A percentile compares a stretch with the other conserved stretches of the same genome.
Evolutionary conservation across 2,329 filamentous ascomycete genomes (phyloP).

Genomic region (Phialocephala subalpina): DNA sequence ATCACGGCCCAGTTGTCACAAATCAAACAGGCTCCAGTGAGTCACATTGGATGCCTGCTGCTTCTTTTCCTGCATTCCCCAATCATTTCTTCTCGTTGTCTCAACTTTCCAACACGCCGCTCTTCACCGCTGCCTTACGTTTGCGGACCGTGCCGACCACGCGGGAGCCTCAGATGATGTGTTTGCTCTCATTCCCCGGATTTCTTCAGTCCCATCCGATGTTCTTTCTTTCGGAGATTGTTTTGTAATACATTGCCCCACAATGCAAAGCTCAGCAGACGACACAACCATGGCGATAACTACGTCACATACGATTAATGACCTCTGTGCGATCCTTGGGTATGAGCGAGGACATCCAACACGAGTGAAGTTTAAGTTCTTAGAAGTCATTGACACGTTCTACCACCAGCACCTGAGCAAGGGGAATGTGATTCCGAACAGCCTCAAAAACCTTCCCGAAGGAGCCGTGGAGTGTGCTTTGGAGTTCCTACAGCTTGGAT

Average conservation of each 20-base stretch:
- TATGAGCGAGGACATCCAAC: constrained; percentile 2
- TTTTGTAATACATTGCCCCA: background rate
- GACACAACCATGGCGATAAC: background rate
- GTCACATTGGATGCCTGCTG: background rate
- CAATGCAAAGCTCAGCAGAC: background rate
- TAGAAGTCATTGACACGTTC: background rate
- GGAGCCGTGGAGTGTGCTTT: constrained; percentile 5
- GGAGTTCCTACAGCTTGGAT: constrained; percentile 2
- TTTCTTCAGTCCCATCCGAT: background rate
- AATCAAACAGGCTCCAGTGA: background rate
- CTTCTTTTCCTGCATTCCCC: background rate
- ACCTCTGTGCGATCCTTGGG: constrained; percentile 6
- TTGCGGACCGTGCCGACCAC: constrained; percentile 5
- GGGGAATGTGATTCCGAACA: constrained; percentile 9
- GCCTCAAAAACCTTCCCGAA: background rate
- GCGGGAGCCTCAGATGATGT: background rate
- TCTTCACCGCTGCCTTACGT: constrained; percentile 2
- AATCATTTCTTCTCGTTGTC: background rate
- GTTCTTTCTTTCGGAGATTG: constrained; percentile 1
- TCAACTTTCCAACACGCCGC: background rate
- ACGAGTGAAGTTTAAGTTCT: background rate
- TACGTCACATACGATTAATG: background rate
- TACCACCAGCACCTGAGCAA: background rate
- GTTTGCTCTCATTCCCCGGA: background rate
- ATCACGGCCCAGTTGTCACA: constrained; percentile 3